Conservation (phyloP, 148 eudicot genomes). For the Heliosperma pusillum region DNA sequence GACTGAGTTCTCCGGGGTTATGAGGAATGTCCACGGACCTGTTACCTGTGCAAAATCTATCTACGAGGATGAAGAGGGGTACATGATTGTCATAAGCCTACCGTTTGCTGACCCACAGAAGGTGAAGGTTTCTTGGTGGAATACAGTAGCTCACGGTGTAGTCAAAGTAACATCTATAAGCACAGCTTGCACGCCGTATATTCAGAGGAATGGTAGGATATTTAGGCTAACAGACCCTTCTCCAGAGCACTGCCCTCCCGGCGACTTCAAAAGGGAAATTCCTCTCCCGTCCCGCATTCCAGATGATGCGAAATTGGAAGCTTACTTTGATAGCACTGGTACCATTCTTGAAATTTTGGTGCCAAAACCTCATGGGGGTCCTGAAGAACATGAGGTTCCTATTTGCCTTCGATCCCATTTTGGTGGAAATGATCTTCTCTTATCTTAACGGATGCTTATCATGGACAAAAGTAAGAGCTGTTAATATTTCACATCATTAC, state of each 20-base stretch:
- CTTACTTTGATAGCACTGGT: constrained; percentile 61
- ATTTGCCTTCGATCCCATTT: constrained; percentile 61
- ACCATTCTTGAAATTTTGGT: constrained; percentile 69
- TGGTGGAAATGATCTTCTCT: constrained; percentile 49
- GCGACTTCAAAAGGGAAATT: constrained; percentile 70
- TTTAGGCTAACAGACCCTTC: constrained; percentile 65
- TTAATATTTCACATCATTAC: constrained; percentile 21
- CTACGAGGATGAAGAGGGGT: constrained; percentile 77
- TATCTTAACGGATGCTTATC: constrained; percentile 40
- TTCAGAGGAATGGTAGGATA: constrained; percentile 56
- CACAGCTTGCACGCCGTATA: constrained; percentile 52
- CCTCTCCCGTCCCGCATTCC: constrained; percentile 65
- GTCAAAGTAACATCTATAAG: constrained; percentile 65
- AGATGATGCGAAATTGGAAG: constrained; percentile 80
- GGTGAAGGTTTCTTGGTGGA: constrained; percentile 83
- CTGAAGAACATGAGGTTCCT: constrained; percentile 76
- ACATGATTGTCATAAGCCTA: constrained; percentile 49
- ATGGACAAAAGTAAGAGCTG: constrained; percentile 33
- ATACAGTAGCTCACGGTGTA: constrained; percentile 56
- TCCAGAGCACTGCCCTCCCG: constrained; percentile 82
- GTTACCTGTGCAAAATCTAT: constrained; percentile 72
- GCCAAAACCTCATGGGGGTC: constrained; percentile 64
- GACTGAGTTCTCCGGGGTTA: constrained; percentile 65
- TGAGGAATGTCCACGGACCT: constrained; percentile 64
- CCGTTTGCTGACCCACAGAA: constrained; percentile 64